Conservation (phyloP, 768 basidiomycete species). For the Sporobolomyces pararoseus region DNA sequence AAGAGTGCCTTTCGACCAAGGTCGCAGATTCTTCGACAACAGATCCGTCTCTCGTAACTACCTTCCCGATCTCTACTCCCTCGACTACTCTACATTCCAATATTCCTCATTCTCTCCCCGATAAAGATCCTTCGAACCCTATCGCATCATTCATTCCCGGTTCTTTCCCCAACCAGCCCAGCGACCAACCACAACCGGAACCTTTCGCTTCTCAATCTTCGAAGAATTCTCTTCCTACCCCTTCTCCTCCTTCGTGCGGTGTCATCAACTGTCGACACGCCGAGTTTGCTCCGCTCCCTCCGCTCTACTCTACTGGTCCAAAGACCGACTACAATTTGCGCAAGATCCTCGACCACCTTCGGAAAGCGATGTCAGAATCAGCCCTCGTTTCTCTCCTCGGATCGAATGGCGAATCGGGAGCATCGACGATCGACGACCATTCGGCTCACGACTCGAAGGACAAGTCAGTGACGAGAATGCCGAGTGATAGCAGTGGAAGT, state of each 20-base stretch:
- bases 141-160: not conserved
- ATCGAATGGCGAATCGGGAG: constrained; percentile 60
- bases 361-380: not conserved
- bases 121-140: not conserved
- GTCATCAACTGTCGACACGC: constrained; percentile 4
- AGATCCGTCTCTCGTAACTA: not conserved
- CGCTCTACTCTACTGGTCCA: not conserved
- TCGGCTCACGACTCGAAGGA: not conserved
- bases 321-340: constrained; percentile 32
- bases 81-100: not conserved
- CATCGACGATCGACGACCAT: not conserved
- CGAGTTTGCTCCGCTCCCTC: constrained; percentile 14
- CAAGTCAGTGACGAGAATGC: constrained; percentile 4
- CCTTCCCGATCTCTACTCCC: not conserved
- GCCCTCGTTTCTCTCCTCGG: constrained; percentile 46
- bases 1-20: constrained; percentile 23
- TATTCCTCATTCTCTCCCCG: not conserved
- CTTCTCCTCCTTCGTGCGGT: not conserved
- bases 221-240: not conserved
- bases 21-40: not conserved
- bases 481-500: constrained; percentile 19
- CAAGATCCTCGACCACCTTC: constrained; percentile 20
- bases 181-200: not conserved
- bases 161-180: not conserved
- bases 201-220: not conserved